phyloP scores from a whole-genome alignment of 768 basidiomycete species.

The Mycena floridula region DNA sequence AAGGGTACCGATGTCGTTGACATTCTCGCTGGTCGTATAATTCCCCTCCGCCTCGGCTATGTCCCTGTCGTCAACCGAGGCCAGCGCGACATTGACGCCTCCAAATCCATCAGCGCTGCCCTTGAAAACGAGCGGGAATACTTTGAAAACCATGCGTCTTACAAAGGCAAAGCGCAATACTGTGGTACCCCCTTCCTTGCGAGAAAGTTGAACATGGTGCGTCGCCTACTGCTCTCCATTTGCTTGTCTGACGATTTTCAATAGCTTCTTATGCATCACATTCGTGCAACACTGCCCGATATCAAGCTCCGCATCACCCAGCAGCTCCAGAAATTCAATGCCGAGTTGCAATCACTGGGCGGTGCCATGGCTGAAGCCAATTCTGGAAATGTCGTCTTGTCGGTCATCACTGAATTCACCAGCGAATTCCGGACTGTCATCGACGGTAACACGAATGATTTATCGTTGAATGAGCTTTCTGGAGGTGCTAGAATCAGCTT shows the following conservation, averaged over 20 bases:
- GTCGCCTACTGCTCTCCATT: constrained; percentile 14
- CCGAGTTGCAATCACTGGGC: constrained; percentile 79
- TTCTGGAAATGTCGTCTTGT: constrained; percentile 87
- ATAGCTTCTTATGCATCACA: constrained; percentile 99
- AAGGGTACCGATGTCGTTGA: constrained; percentile 97
- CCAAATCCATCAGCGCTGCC: constrained; percentile 79
- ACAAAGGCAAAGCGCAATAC: constrained; percentile 90
- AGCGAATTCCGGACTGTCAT: constrained; percentile 95
- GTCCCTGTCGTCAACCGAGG: constrained; percentile 99
- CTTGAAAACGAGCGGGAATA: constrained; percentile 87
- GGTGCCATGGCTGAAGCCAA: constrained; percentile 81
- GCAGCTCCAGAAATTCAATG: constrained; percentile 83
- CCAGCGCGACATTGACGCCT: constrained; percentile 91
- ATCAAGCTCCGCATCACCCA: constrained; percentile 94
- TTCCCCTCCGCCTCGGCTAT: constrained; percentile 93
- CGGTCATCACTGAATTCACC: constrained; percentile 98
- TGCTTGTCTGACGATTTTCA: constrained; percentile 1
- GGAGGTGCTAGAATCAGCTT: constrained; percentile 98
- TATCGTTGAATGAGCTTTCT: constrained; percentile 93
- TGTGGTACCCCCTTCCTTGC: constrained; percentile 98
- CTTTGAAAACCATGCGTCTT: constrained; percentile 92
- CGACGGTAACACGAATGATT: constrained; percentile 95
- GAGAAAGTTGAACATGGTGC: constrained; percentile 88
- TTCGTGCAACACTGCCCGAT: constrained; percentile 94
- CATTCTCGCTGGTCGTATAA: constrained; percentile 94